Evolutionary conservation across 805 yeast species (phyloP), one percentile per base, ranked within the genome.

Genomic region (Sugiyamaella marilandica): DNA sequence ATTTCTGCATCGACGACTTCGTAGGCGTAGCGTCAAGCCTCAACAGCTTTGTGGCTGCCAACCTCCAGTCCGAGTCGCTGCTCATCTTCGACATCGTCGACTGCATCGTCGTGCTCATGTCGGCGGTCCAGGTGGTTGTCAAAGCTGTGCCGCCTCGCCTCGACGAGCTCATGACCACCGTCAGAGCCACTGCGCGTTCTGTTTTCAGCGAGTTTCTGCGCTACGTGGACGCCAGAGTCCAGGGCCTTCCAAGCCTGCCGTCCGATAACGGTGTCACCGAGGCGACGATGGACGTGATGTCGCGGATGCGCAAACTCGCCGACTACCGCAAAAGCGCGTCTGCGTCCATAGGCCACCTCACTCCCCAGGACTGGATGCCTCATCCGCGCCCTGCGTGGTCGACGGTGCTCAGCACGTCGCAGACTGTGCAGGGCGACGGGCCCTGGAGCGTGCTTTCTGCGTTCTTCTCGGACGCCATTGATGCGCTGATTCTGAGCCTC

Each of bases 401-500:
- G 10, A 57, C 68, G 18, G 74, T 74, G 10, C 77, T 77, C 60
- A 74, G 82, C 0, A 73, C 80, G 35, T 78, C 79, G 7, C 65
- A 65, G 31, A 74, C 74, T 8, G 65, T 69, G 1, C 14, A 45
- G 72, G 21, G 78, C 76, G 52, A 67, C 85, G 57, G 35, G 10
- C 53, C 53, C 14, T 45, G 53, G 49, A 44, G 47, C 41, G 41
- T 36, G 14, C 67, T 89, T 33, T 77, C 89, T 1, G 75, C 85
- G 43, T 91, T 78, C 62, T 78, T 81, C 55, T 79, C 90, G 49
- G 98, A 92, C 65, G 75, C 85, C 43, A 76, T 92, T 41, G 97
- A 91, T 66, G 82, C 83, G 44, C 76, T 88, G 24, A 75, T 84
- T 64, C 73, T 83, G 32, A 77, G 78, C 50, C 69, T 91, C 45